Percentiles rank a stretch among this genome's conserved stretches.
Evolutionary conservation across 441 rosid species (phyloP).

Genomic region (Dalechampia spathulata): DNA sequence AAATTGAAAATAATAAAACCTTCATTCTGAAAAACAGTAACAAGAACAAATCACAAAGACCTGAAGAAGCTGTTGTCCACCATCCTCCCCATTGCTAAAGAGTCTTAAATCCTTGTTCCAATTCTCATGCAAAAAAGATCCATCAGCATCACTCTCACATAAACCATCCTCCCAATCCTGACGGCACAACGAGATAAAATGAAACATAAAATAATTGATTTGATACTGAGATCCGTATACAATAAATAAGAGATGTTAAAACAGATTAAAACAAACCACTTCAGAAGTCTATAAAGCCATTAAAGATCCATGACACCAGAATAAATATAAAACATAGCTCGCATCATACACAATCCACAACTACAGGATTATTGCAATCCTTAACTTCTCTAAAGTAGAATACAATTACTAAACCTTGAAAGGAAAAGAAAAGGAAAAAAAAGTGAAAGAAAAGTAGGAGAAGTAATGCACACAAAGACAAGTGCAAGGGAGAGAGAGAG

Average conservation of each 20-base stretch:
- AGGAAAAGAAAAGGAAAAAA: no score
- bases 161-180: slow-evolving; percentile 97
- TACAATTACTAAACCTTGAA: no score
- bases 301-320: no score
- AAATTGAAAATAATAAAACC: neutral
- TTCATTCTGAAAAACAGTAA: slow-evolving; percentile 5
- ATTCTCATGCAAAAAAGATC: slow-evolving; percentile 81
- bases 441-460: no score
- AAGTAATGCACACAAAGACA: neutral
- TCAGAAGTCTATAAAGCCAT: neutral
- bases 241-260: no score
- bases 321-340: no score
- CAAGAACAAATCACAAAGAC: slow-evolving; percentile 25
- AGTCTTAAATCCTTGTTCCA: slow-evolving; percentile 84
- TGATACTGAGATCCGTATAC: neutral
- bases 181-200: slow-evolving; percentile 11
- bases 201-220: neutral
- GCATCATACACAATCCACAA: slow-evolving; percentile 1
- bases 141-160: slow-evolving; percentile 79
- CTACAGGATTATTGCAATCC: neutral
- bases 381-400: no score
- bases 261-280: neutral
- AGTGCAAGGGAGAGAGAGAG: neutral
- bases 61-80: slow-evolving; percentile 87
- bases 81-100: slow-evolving; percentile 68